A percentile compares a stretch with the other conserved stretches of the same genome.
Conservation (phyloP, 257 asterid genomes). For the Gentiana macrophylla region DNA sequence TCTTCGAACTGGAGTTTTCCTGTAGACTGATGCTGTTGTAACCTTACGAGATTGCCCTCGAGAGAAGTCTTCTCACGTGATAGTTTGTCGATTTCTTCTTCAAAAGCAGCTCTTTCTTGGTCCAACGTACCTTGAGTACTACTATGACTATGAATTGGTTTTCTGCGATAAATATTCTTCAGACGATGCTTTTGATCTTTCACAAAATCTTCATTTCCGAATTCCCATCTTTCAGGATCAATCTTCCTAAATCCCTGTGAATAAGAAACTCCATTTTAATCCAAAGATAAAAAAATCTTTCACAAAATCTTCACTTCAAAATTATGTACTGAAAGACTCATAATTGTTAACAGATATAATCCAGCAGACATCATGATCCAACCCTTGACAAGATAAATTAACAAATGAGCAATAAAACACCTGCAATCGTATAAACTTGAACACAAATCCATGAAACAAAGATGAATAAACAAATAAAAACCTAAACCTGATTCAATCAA, state of each 20-base stretch:
- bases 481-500: not conserved
- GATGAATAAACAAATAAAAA: too few species aligned
- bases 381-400: too few species aligned
- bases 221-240: slow-evolving; percentile 96
- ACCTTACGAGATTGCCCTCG: slow-evolving; percentile 35
- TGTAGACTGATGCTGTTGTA: slow-evolving; percentile 53
- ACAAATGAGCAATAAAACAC: too few species aligned
- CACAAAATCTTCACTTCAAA: too few species aligned
- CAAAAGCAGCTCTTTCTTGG: slow-evolving; percentile 69
- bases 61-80: slow-evolving; percentile 61
- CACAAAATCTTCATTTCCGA: slow-evolving; percentile 79
- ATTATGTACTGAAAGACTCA: too few species aligned
- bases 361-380: too few species aligned
- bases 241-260: slow-evolving; percentile 85
- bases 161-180: slow-evolving; percentile 79
- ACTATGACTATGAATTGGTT: slow-evolving; percentile 97
- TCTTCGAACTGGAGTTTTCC: slow-evolving; percentile 52
- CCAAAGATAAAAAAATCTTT: too few species aligned
- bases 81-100: slow-evolving; percentile 85
- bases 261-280: not conserved
- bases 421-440: too few species aligned
- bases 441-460: too few species aligned
- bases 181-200: slow-evolving; percentile 88
- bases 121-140: slow-evolving; percentile 70
- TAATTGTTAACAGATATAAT: too few species aligned